A percentile compares a stretch with the other conserved stretches of the same genome.
phyloP scores from a whole-genome alignment of 169 alveolate genomes.

The Cryptosporidium sp. region DNA sequence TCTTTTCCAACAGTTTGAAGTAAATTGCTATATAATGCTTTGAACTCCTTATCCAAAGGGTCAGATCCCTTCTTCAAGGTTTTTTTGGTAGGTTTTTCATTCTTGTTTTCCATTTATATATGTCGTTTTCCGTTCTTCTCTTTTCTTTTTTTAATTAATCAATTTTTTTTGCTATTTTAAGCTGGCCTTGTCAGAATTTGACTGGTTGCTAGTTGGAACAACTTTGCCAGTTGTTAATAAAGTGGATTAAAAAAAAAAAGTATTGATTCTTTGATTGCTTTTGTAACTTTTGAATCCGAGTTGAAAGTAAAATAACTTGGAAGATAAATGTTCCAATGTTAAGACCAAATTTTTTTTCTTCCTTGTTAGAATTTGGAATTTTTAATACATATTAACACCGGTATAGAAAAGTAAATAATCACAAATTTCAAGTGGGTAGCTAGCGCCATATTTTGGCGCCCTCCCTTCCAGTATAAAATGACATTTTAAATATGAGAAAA shows the following conservation, averaged over 20 bases:
- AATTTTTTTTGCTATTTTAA: neutral
- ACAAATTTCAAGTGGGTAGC: neutral
- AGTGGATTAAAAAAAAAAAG: neutral
- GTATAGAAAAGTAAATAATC: neutral
- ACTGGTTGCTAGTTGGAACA: neutral
- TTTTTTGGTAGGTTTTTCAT: neutral
- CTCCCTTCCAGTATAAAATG: neutral
- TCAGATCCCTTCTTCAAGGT: constrained; percentile 11
- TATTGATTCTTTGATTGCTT: too few relatives aligned
- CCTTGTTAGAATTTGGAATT: neutral
- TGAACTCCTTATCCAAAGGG: constrained; percentile 34
- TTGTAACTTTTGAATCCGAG: neutral
- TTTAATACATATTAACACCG: neutral
- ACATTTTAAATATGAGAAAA: neutral
- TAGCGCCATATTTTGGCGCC: neutral
- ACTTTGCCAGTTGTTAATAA: neutral
- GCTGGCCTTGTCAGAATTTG: neutral
- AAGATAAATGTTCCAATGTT: neutral
- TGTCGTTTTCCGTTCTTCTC: neutral
- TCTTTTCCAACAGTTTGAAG: constrained; percentile 40
- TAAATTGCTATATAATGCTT: constrained; percentile 4
- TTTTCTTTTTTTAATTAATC: neutral
- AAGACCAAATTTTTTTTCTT: neutral
- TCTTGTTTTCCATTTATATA: constrained; percentile 2
- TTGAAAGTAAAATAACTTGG: neutral